phyloP scores from a whole-genome alignment of 2,329 filamentous ascomycete genomes.

The Aspergillus jensenii region DNA sequence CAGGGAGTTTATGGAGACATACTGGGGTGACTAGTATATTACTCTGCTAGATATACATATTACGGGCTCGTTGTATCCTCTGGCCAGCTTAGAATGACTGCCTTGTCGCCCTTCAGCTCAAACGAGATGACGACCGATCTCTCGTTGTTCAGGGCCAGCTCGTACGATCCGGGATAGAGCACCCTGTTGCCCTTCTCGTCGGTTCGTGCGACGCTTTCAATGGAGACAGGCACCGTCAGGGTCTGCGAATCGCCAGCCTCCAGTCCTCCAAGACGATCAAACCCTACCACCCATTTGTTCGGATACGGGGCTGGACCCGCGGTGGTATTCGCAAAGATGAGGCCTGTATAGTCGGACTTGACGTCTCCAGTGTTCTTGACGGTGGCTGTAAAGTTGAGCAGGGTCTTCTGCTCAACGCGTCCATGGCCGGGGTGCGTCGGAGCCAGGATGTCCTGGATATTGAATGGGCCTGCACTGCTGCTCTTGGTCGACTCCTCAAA shows the following conservation, averaged over 20 bases:
- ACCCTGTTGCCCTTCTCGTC: conserved; percentile 40
- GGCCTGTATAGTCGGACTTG: conserved; percentile 42
- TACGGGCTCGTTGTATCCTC: conserved; percentile 10
- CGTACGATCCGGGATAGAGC: conserved; percentile 44
- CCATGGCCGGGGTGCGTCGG: conserved; percentile 25
- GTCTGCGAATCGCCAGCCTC: conserved; percentile 24
- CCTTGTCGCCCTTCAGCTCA: conserved; percentile 33
- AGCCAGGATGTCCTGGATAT: conserved; percentile 37
- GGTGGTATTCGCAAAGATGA: conserved; percentile 40
- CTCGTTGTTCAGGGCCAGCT: conserved; percentile 43
- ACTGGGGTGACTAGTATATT: background rate
- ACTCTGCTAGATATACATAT: background rate
- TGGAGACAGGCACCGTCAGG: conserved; percentile 36
- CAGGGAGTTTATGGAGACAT: conserved; percentile 4
- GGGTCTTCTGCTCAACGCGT: conserved; percentile 35
- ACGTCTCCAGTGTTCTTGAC: conserved; percentile 39
- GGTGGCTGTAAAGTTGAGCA: conserved; percentile 36
- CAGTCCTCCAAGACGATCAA: conserved; percentile 32
- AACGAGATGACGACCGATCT: conserved; percentile 33
- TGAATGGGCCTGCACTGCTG: conserved; percentile 19
- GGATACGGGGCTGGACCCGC: conserved; percentile 43
- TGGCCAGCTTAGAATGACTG: conserved; percentile 37
- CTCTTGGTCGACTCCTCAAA: conserved; percentile 25
- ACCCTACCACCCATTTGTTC: conserved; percentile 44
- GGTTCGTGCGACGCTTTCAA: conserved; percentile 39